Percentiles rank a stretch among this genome's conserved stretches.
phyloP scores from a whole-genome alignment of 192 early-diverging fungal genomes.

The Entomortierella chlamydospora region DNA sequence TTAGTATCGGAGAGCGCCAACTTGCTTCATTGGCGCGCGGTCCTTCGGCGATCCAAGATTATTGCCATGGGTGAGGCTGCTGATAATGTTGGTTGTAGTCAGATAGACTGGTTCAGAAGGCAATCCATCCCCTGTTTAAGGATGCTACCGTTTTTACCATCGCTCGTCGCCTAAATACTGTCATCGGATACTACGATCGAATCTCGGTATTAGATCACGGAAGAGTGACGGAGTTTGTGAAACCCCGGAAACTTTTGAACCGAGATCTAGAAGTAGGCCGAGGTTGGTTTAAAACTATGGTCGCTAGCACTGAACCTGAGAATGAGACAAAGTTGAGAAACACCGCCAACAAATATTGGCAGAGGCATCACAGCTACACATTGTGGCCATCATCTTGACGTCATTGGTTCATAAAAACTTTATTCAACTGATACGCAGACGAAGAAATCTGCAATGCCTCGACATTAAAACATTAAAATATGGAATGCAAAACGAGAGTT shows the following conservation, averaged over 20 bases:
- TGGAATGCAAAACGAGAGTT: no score
- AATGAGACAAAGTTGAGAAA: constrained; percentile 13
- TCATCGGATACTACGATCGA: constrained; percentile 57
- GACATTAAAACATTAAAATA: no score
- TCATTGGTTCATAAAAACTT: no score
- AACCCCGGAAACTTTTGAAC: constrained; percentile 30
- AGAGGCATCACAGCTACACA: background rate
- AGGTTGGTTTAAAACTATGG: constrained; percentile 28
- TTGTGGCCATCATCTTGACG: no score
- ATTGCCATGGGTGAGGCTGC: constrained; percentile 66
- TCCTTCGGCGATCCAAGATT: constrained; percentile 75
- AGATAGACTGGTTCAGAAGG: constrained; percentile 50
- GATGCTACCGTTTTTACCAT: constrained; percentile 66
- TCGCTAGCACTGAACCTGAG: constrained; percentile 26
- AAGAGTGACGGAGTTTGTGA: constrained; percentile 36
- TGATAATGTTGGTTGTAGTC: constrained; percentile 42
- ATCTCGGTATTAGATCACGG: constrained; percentile 66
- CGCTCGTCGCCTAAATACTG: constrained; percentile 66
- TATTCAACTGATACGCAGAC: no score
- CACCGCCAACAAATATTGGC: constrained; percentile 10
- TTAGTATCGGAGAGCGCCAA: constrained; percentile 83
- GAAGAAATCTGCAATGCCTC: no score
- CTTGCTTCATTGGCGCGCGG: constrained; percentile 74
- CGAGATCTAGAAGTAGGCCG: background rate
- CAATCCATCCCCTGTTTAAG: constrained; percentile 31